Conservation (phyloP, 2,329 filamentous ascomycete genomes). For the Sclerotinia sclerotiorum region DNA sequence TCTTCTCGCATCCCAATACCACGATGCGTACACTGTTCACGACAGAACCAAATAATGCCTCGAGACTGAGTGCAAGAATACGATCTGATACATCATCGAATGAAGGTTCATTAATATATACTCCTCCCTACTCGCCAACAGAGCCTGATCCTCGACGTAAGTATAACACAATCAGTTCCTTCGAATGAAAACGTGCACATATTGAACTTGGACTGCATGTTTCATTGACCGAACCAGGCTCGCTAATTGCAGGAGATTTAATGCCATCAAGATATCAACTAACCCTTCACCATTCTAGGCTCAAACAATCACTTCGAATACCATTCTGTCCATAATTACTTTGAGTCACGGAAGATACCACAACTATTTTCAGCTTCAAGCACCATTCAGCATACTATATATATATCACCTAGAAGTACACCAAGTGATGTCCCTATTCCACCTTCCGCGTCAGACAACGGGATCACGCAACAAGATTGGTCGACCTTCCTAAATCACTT, state of each 20-base stretch:
- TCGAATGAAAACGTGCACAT: no score
- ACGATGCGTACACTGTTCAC: conserved; percentile 29
- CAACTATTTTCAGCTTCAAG: conserved; percentile 38
- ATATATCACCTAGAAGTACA: conserved; percentile 24
- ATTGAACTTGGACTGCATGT: neutral
- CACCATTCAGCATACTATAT: conserved; percentile 27
- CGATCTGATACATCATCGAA: conserved; percentile 31
- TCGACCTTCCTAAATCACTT: conserved; percentile 58
- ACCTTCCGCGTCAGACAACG: conserved; percentile 38
- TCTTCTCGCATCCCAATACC: conserved; percentile 48
- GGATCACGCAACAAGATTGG: conserved; percentile 56
- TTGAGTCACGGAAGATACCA: conserved; percentile 37
- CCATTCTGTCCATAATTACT: conserved; percentile 33
- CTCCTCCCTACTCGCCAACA: conserved; percentile 33
- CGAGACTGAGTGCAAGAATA: conserved; percentile 33
- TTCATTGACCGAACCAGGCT: neutral
- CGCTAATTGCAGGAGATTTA: neutral
- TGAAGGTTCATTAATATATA: conserved; percentile 34
- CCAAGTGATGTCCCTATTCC: conserved; percentile 34
- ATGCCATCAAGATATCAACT: neutral
- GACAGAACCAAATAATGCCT: conserved; percentile 42
- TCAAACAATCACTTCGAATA: neutral
- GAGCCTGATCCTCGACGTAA: conserved; percentile 31
- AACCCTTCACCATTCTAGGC: neutral
- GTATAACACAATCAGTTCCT: conserved; percentile 19